A percentile compares a stretch with the other conserved stretches of the same genome.
Conservation (phyloP, 768 basidiomycete genomes). For the Pisolithus sp. region DNA sequence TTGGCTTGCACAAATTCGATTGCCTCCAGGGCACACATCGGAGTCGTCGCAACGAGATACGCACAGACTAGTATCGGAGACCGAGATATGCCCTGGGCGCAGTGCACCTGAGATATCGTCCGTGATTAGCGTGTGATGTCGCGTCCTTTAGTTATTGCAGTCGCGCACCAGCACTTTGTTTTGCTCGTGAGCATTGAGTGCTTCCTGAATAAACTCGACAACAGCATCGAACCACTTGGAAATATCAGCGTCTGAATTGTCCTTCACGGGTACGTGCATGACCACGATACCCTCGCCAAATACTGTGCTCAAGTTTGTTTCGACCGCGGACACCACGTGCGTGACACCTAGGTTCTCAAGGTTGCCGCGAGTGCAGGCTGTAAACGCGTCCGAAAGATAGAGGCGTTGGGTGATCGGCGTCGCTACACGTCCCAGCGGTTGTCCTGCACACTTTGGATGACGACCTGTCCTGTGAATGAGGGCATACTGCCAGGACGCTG, state of each 20-base stretch:
- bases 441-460: constrained; percentile 4
- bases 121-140: not conserved
- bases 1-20: constrained; percentile 49
- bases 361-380: constrained; percentile 43
- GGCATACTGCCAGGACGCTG: constrained; percentile 23
- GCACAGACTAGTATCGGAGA: constrained; percentile 73
- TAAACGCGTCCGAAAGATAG: constrained; percentile 58
- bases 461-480: constrained; percentile 15
- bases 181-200: constrained; percentile 36
- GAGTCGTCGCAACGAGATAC: constrained; percentile 49
- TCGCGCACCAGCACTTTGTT: constrained; percentile 42
- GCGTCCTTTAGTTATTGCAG: not conserved
- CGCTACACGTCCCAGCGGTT: constrained; percentile 16
- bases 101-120: constrained; percentile 53
- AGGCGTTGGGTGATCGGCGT: constrained; percentile 40
- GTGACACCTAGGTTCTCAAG: constrained; percentile 60
- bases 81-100: constrained; percentile 67
- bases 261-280: constrained; percentile 48
- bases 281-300: constrained; percentile 30
- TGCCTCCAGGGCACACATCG: constrained; percentile 48
- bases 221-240: constrained; percentile 40
- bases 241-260: constrained; percentile 37
- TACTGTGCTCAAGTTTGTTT: constrained; percentile 28
- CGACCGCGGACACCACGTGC: constrained; percentile 64
- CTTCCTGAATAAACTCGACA: constrained; percentile 46